Evolutionary conservation across 495 filamentous ascomycete genomes (phyloP).

Genomic region (Penicillium soppii): DNA sequence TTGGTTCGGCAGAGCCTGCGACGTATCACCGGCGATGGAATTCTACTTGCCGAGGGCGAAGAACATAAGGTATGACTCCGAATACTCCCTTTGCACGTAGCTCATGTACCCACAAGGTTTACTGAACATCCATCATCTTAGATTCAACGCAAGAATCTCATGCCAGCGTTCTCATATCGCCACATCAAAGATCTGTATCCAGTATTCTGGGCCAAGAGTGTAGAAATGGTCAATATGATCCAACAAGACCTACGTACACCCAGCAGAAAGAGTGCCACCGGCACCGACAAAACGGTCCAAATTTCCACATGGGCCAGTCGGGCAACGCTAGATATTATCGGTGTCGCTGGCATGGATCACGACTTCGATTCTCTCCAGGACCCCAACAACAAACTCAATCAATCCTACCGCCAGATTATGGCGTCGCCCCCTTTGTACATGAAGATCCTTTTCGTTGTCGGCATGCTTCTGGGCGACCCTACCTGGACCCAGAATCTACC

Average conservation of each 20-base stretch:
- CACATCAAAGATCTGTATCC: slow-evolving; percentile 87
- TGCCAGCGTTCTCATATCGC: slow-evolving; percentile 81
- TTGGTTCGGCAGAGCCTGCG: slow-evolving; percentile 56
- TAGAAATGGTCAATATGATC: slow-evolving; percentile 45
- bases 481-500: slow-evolving; percentile 52
- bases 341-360: slow-evolving; percentile 76
- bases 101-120: no score
- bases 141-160: slow-evolving; percentile 71
- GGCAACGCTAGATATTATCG: slow-evolving; percentile 87
- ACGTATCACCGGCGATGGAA: slow-evolving; percentile 68
- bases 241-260: slow-evolving; percentile 26
- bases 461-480: slow-evolving; percentile 38
- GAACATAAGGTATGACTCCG: slow-evolving; percentile 63
- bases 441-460: slow-evolving; percentile 39
- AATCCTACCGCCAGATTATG: slow-evolving; percentile 59
- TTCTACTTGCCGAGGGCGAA: slow-evolving; percentile 82
- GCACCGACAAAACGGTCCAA: slow-evolving; percentile 50
- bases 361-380: slow-evolving; percentile 75
- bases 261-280: slow-evolving; percentile 13
- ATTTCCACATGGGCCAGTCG: slow-evolving; percentile 65
- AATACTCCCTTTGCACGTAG: not conserved
- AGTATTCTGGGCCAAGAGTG: slow-evolving; percentile 74
- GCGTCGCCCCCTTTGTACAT: slow-evolving; percentile 9
- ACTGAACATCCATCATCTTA: slow-evolving; percentile 7
- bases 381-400: slow-evolving; percentile 60